Base-by-base conservation (phyloP, 1,284 basidiomycete genomes). In the Ganoderma leucocontextum region DNA sequence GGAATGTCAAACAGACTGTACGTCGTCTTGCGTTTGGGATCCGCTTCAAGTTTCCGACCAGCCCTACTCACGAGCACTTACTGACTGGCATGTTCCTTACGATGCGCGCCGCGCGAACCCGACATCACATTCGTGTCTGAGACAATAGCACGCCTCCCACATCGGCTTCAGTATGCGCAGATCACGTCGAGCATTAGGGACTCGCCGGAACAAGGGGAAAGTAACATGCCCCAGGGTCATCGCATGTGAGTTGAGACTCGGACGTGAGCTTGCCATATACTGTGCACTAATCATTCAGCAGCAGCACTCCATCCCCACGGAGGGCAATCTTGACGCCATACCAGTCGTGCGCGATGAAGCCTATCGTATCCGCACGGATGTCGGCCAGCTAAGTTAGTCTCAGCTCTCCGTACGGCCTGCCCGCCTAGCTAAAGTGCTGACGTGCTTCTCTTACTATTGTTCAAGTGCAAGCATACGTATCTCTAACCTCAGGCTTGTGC, bases 361-460 rank as follows among this genome's bases (percentile, higher is more conserved):
- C 22, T 47, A 9, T 29, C 52, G 13, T 12, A 25, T 15, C 13
- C 52, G 52, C 13, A 29, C 29, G 13, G 29, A 33, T 33, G 29
- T 33, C 29, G 17, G 52, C 12, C 17, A 55, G 52, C 17, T 17
- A 55, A 55, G 33, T 5, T 7, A 13, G 8, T 17, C 52, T 33
- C 52, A 33, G 29, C 29, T 33, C 5, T 35, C 29, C 29, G 4
- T 10, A 25, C 22, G 29, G 29, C 12, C 25, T 6, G 29, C 15
- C 15, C 4, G 15, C 52, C 52, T 55, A 10, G 22, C 12, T 13
- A 22, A 49, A 25, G 22, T 49, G 47, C 22, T 49, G 47, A 25
- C 47, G 13, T 49, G 22, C 29, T 35, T 55, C 52, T 35, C 52
- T 33, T 25, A 12, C 52, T 55, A 55, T 55, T 55, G 52, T 55